Base-by-base conservation (phyloP, 768 basidiomycete genomes). In the Lentinula raphanica region DNA sequence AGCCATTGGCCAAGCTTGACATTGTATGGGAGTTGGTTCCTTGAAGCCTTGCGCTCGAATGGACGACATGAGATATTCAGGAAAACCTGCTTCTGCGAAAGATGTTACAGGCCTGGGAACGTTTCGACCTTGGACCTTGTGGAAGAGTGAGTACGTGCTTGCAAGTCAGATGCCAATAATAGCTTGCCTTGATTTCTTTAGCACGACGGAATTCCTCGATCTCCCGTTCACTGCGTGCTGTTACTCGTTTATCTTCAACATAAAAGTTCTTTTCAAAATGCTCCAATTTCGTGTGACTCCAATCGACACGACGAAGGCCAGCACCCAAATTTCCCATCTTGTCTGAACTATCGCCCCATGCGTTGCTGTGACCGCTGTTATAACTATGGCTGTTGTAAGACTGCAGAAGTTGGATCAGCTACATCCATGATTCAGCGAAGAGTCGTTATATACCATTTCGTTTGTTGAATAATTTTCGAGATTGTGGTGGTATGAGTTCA, bases 1-100 rank as follows among this genome's bases (percentile, higher is more conserved):
- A 3, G 97, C 96, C 94, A 98, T 98, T 0, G 97, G 97, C 97
- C 97, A 99, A 17, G 95, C 90, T 71, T 99, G 97, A 68, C 96
- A 97, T 69, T 99, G 97, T 67, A 99, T 98, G 49, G 97, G 88
- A 6, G 96, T 94, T 0, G 97, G 97, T 1, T 81, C 70, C 28
- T 85, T 72, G 76, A 99, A 99, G 31, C 97, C 97, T 75, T 97
- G 94, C 9, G 92, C 91, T 59, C 83, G 88, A 71, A 99, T 95
- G 51, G 96, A 92, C 54, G 84, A 21, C 87, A 98, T 86, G 60
- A 99, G 83, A 73, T 98, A 98, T 65, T 96, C 93, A 9, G 97
- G 97, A 75, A 98, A 98, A 49, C 90, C 94, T 65, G 86, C 85
- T 75, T 99, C 96, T 56, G 98, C 94, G 69, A 99, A 99, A 39